phyloP scores from a whole-genome alignment of 2,329 filamentous ascomycete species.

The Diaporthe longicolla region DNA sequence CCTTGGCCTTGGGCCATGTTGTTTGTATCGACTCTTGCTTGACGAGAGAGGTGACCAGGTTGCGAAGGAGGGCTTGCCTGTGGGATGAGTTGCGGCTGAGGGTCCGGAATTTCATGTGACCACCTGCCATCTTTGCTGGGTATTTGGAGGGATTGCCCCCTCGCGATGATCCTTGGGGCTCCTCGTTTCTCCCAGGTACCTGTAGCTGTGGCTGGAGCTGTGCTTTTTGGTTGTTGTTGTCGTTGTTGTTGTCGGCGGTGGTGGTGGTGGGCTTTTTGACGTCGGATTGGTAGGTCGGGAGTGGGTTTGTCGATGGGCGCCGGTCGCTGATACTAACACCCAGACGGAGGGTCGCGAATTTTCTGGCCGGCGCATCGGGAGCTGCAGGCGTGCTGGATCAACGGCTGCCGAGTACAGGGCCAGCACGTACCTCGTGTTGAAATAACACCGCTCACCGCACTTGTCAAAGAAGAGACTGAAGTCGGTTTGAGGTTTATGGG shows the following conservation, averaged over 20 bases:
- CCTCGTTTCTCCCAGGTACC: not conserved
- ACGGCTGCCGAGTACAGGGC: not conserved
- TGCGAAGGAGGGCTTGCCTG: conserved; percentile 91
- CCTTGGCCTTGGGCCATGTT: conserved; percentile 97
- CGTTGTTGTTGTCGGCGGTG: no score
- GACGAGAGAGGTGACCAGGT: conserved; percentile 95
- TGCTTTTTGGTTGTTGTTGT: not conserved
- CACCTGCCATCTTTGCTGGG: conserved; percentile 80
- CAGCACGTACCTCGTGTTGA: not conserved
- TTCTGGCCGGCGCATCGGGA: conserved; percentile 37
- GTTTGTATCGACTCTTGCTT: conserved; percentile 94
- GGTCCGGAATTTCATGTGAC: conserved; percentile 88
- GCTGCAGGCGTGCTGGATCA: conserved; percentile 15
- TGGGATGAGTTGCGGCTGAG: conserved; percentile 89
- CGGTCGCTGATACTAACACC: conserved; percentile 10
- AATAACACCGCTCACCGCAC: not conserved
- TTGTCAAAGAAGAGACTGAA: not conserved
- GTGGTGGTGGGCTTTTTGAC: not conserved
- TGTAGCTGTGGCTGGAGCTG: not conserved
- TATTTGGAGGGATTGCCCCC: conserved; percentile 10
- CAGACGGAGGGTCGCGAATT: conserved; percentile 31
- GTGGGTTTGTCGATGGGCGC: conserved; percentile 25
- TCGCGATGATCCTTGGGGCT: not conserved
- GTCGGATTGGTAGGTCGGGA: not conserved
- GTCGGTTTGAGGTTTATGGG: not conserved